A percentile compares a stretch with the other conserved stretches of the same genome.
Conservation (phyloP, 225 moss, liverwort and hornwort genomes). For the Rhytidiadelphus loreus region DNA sequence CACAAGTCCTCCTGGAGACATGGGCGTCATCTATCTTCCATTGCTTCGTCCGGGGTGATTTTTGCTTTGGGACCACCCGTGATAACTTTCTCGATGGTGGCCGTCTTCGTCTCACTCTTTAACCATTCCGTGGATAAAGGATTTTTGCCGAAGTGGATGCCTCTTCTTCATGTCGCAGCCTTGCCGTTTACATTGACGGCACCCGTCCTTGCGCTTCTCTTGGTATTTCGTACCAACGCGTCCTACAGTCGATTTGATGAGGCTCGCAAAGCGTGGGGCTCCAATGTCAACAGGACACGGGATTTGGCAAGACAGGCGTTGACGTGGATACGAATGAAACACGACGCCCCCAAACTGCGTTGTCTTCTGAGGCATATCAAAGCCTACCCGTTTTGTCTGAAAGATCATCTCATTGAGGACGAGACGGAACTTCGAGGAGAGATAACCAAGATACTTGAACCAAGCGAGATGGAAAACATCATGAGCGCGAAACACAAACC, state of each 20-base stretch:
- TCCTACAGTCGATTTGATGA: constrained; percentile 67
- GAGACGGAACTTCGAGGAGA: background rate
- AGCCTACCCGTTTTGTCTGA: constrained; percentile 39
- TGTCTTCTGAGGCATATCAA: constrained; percentile 36
- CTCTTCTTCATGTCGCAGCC: constrained; percentile 45
- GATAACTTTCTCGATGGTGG: constrained; percentile 17
- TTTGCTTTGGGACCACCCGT: constrained; percentile 57
- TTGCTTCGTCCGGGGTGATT: constrained; percentile 46
- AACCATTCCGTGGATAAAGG: constrained; percentile 15
- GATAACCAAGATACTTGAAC: background rate
- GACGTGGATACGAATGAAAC: constrained; percentile 26
- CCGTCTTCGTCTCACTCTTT: constrained; percentile 31
- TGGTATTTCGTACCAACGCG: constrained; percentile 78
- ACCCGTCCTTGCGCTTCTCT: constrained; percentile 53
- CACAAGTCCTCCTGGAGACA: constrained; percentile 67
- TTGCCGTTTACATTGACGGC: constrained; percentile 55
- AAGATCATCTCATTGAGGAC: constrained; percentile 14
- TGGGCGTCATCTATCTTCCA: constrained; percentile 34
- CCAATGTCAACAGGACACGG: constrained; percentile 45
- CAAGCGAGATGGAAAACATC: background rate
- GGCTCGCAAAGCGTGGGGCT: constrained; percentile 61
- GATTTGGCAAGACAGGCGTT: constrained; percentile 51
- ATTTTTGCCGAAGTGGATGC: constrained; percentile 21
- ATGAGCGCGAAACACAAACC: constrained; percentile 6
- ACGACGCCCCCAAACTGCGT: constrained; percentile 24